phyloP scores from a whole-genome alignment of 2,329 filamentous ascomycete species.

The Sporothrix curviconia region DNA sequence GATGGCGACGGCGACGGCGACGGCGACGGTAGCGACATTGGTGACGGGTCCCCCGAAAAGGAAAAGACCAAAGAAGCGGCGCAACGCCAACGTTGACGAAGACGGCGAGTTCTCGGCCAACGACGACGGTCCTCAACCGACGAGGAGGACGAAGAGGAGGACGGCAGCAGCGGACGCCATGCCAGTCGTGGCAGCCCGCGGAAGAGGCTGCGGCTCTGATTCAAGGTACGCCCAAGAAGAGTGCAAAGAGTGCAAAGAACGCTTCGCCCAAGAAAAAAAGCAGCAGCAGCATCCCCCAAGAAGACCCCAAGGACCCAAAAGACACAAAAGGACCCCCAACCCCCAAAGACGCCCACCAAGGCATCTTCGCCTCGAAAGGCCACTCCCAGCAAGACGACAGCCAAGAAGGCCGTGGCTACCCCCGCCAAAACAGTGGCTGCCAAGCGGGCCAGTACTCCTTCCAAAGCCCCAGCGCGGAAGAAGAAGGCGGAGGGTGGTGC shows the following conservation, averaged over 20 bases:
- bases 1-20: conserved; percentile 21
- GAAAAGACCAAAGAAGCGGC: conserved; percentile 6
- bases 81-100: conserved; percentile 18
- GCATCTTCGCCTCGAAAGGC: too few relatives aligned
- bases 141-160: conserved; percentile 12
- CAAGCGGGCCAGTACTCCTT: not conserved
- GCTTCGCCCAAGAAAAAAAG: not conserved
- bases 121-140: conserved; percentile 14
- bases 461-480: not conserved
- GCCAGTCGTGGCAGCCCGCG: too few relatives aligned
- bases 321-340: not conserved
- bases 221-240: conserved; percentile 22
- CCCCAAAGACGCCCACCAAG: not conserved
- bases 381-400: not conserved
- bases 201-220: not conserved
- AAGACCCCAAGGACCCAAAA: not conserved
- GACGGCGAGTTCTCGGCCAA: conserved; percentile 17
- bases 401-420: not conserved
- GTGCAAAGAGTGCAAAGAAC: conserved; percentile 11
- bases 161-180: conserved; percentile 9
- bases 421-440: not conserved
- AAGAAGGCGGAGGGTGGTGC: too few relatives aligned
- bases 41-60: too few relatives aligned
- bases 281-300: not conserved
- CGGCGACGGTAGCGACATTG: conserved; percentile 14